phyloP scores from a whole-genome alignment of 192 early-diverging fungal species.

The Paraglomus occultum region DNA sequence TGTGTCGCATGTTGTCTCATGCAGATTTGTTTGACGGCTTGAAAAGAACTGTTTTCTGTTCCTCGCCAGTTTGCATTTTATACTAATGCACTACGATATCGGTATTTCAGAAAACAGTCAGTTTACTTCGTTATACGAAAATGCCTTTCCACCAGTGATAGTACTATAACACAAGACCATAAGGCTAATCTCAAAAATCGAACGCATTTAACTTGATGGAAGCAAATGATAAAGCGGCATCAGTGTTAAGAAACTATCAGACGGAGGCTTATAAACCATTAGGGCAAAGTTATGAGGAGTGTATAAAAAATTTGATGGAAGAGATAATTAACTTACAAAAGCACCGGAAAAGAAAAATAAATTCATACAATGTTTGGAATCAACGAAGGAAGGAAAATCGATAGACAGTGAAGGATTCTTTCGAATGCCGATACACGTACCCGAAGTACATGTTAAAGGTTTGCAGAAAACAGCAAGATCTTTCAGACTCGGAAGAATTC shows the following conservation, averaged over 20 bases:
- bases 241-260: no score
- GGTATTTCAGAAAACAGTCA: neutral
- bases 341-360: neutral
- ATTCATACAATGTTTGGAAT: neutral
- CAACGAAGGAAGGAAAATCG: neutral
- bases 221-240: neutral
- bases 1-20: no score
- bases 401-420: neutral
- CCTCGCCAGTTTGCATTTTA: no score
- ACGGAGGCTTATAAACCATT: neutral
- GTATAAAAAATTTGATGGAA: neutral
- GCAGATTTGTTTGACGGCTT: no score
- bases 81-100: no score
- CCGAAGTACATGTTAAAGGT: no score
- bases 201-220: neutral
- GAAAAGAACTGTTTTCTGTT: no score
- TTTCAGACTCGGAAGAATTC: constrained; percentile 2
- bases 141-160: neutral
- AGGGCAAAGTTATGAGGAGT: neutral
- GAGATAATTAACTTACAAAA: neutral
- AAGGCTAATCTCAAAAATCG: neutral
- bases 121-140: neutral
- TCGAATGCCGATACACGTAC: neutral
- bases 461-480: neutral
- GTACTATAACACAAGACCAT: neutral